Conservation (phyloP, 352 stramenopile species). For the Globisporangium acanthophoron region DNA sequence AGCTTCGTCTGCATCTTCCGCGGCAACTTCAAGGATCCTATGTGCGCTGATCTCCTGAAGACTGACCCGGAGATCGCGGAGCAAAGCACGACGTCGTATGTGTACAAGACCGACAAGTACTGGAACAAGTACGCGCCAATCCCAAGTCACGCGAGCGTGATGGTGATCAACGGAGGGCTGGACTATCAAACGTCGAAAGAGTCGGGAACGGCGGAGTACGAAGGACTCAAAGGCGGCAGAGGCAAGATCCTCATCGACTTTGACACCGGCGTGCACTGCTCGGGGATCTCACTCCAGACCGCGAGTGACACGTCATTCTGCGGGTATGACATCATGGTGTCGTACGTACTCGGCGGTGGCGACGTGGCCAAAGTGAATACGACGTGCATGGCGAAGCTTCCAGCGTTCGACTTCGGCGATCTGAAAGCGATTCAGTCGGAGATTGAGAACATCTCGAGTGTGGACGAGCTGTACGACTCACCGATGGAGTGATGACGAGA, state of each 20-base stretch:
- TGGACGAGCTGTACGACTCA: too few relatives aligned
- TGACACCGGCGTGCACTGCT: background rate
- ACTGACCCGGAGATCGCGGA: background rate
- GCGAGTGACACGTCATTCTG: background rate
- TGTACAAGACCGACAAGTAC: slow-evolving; percentile 28
- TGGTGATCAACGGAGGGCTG: slow-evolving; percentile 26
- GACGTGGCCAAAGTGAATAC: too few relatives aligned
- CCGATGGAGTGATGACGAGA: too few relatives aligned
- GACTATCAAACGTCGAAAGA: slow-evolving; percentile 23
- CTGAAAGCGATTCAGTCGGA: too few relatives aligned
- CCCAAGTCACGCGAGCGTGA: slow-evolving; percentile 13
- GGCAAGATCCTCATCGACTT: slow-evolving; percentile 16
- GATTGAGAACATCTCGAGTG: too few relatives aligned
- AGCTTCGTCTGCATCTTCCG: slow-evolving; percentile 11
- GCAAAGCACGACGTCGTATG: slow-evolving; percentile 5
- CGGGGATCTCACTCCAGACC: background rate
- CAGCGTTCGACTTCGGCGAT: too few relatives aligned
- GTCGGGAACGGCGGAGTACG: slow-evolving; percentile 12
- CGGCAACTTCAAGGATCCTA: background rate
- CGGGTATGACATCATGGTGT: background rate
- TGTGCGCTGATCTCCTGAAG: background rate
- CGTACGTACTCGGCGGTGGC: too few relatives aligned
- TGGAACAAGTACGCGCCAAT: slow-evolving; percentile 19
- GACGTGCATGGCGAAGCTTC: too few relatives aligned
- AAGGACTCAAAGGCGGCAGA: slow-evolving; percentile 8